Conservation (phyloP, 129 eudicot genomes). For the Saussurea involucrata region DNA sequence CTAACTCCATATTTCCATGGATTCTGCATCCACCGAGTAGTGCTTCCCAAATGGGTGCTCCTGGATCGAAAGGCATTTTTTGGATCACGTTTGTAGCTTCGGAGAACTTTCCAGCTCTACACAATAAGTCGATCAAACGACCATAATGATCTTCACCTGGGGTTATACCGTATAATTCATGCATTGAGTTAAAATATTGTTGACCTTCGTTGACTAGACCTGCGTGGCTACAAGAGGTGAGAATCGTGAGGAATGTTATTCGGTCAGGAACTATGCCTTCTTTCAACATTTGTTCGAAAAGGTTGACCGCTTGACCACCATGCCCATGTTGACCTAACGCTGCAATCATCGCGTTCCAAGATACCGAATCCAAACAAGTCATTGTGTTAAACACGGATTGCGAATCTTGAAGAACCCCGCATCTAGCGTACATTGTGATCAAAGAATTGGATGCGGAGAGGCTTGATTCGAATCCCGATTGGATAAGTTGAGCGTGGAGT, state of each 20-base stretch:
- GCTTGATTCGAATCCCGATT: constrained; percentile 59
- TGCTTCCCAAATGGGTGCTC: constrained; percentile 64
- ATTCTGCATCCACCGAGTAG: constrained; percentile 61
- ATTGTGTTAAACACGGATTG: constrained; percentile 37
- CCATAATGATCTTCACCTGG: constrained; percentile 83
- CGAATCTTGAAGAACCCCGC: constrained; percentile 57
- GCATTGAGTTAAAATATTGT: constrained; percentile 43
- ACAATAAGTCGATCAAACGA: constrained; percentile 54
- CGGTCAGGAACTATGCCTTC: constrained; percentile 57
- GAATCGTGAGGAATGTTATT: constrained; percentile 60
- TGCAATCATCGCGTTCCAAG: constrained; percentile 86
- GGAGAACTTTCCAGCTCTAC: constrained; percentile 61
- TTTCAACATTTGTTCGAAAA: constrained; percentile 52
- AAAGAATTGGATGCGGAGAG: constrained; percentile 70
- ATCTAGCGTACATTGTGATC: constrained; percentile 76
- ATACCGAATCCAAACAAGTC: constrained; percentile 70
- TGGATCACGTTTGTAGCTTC: constrained; percentile 52
- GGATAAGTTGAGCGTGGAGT: constrained; percentile 60
- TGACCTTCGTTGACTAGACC: constrained; percentile 62
- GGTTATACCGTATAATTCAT: constrained; percentile 32
- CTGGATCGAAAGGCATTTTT: constrained; percentile 62
- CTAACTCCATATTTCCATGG: constrained; percentile 65
- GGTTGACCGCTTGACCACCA: constrained; percentile 44
- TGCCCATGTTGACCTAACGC: constrained; percentile 75
- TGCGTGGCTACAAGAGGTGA: constrained; percentile 75